Conservation (phyloP, 1,284 basidiomycete genomes). For the Irpex rosettiformis region DNA sequence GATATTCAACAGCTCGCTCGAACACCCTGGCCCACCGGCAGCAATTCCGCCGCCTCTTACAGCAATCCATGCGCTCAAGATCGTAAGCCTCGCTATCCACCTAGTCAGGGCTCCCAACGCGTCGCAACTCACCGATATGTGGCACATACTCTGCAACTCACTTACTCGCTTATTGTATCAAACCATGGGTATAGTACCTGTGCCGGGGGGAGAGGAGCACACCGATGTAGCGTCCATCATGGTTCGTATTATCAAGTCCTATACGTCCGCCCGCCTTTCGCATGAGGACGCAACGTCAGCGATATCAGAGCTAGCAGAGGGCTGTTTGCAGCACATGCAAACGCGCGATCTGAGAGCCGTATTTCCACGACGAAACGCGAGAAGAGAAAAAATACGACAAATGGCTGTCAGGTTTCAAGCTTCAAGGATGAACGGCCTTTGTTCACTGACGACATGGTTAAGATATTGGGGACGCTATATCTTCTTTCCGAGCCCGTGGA, state of each 20-base stretch:
- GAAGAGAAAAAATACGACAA: background rate
- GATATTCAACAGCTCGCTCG: no score
- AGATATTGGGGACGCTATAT: background rate
- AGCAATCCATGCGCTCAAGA: background rate
- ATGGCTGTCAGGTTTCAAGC: background rate
- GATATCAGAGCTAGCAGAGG: background rate
- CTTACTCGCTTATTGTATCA: background rate
- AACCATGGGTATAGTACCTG: background rate
- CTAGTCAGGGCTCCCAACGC: background rate
- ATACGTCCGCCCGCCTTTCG: background rate
- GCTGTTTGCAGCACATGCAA: background rate
- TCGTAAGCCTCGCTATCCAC: background rate
- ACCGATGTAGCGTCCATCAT: background rate
- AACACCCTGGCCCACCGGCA: no score
- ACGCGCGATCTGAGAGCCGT: background rate
- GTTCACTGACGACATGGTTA: background rate
- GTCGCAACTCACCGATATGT: background rate
- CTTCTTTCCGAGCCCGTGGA: background rate
- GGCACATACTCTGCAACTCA: background rate
- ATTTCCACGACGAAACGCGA: background rate
- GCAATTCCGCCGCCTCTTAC: background rate
- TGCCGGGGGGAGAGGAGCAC: no score
- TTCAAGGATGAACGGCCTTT: background rate
- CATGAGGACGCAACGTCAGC: background rate
- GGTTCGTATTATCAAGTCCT: background rate